These are phyloP conservation scores for Nigrospora sphaerica DNA, from an alignment of 2,329 filamentous ascomycete species.

Conservation along the genomic window DNA sequence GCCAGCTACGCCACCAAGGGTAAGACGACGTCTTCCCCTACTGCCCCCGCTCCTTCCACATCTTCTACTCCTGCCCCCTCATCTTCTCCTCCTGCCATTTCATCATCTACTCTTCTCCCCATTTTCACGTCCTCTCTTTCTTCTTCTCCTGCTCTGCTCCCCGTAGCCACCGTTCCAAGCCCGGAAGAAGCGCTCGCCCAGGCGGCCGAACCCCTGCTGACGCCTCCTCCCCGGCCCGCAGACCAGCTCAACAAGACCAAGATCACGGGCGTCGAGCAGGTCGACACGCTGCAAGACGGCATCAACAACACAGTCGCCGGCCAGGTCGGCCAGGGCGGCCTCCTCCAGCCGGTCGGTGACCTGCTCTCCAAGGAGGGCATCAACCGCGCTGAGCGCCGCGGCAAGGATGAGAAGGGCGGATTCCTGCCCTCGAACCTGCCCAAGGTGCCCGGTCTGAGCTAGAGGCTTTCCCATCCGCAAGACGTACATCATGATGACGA, in stretches of 20 bases:
- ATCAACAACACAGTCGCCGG: slow-evolving; percentile 55
- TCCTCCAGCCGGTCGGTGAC: slow-evolving; percentile 59
- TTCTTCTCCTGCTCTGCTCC: background rate
- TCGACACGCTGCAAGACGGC: slow-evolving; percentile 63
- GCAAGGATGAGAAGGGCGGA: slow-evolving; percentile 53
- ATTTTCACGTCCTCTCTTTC: background rate
- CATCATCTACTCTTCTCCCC: background rate
- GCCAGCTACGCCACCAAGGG: slow-evolving; percentile 63
- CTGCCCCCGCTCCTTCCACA: slow-evolving; percentile 10
- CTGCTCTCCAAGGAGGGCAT: slow-evolving; percentile 55
- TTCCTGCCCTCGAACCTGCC: slow-evolving; percentile 27
- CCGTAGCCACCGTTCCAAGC: background rate
- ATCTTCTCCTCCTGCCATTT: background rate
- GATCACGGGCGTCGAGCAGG: slow-evolving; percentile 58
- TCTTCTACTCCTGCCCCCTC: background rate
- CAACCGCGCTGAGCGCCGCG: slow-evolving; percentile 57
- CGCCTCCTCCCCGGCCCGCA: slow-evolving; percentile 20
- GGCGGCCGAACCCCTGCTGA: background rate
- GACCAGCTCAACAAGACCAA: slow-evolving; percentile 64
- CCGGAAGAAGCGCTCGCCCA: background rate
- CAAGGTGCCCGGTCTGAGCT: slow-evolving; percentile 16
- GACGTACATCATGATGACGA: too few species aligned
- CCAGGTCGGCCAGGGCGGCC: slow-evolving; percentile 61
- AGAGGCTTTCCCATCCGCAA: background rate
- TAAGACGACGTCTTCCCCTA: slow-evolving; percentile 20